Evolutionary conservation across 2,329 filamentous ascomycete genomes (phyloP), one percentile per base, ranked within the genome.

Genomic region (Aspergillus jensenii): DNA sequence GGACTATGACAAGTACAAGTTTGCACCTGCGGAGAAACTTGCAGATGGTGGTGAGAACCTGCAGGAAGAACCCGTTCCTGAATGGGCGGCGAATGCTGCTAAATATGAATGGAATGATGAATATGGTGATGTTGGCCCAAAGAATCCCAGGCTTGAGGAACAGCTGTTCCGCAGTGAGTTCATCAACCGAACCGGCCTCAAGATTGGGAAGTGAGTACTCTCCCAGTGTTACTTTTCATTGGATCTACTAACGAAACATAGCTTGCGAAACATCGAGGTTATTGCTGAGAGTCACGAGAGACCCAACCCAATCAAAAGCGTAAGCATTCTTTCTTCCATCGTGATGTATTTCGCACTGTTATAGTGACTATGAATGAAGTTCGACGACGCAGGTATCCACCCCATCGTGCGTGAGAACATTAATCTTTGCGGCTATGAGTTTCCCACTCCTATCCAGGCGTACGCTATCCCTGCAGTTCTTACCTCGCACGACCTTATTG

Each of bases 81-180:
- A 75, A 6, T 86, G 80, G 84, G 78, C 80, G 52, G 78, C 79
- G 39, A 83, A 84, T 55, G 87, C 86, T n/a, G 76, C 71, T 0
- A 81, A 89, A 44, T 98, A 98, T 66, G 85, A 93, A 68, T 98
- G 90, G 89, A 82, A 87, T 17, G 91, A 92, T 11, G 91, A 96
- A 3, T 90, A 83, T 65, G 95, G 93, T 2, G 93, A 98, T 41
- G 80, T 99, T 54, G 93, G 89, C 6, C 92, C 92, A 0, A 80
- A 79, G 50, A 83, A 87, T 53, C 78, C 82, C 0, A 83, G 86
- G 48, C 84, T 99, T 0, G 93, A 98, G 78, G 66, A 82, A 7
- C 79, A 88, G 65, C 84, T 99, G 6, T 99, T 96, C 55, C 81
- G 83, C 0, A 76, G 78, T 6, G 79, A 83, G 46, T 74, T 74